Evolutionary conservation across 306 rosid genomes (phyloP).

Genomic region (Hippophae gyantsensis): DNA sequence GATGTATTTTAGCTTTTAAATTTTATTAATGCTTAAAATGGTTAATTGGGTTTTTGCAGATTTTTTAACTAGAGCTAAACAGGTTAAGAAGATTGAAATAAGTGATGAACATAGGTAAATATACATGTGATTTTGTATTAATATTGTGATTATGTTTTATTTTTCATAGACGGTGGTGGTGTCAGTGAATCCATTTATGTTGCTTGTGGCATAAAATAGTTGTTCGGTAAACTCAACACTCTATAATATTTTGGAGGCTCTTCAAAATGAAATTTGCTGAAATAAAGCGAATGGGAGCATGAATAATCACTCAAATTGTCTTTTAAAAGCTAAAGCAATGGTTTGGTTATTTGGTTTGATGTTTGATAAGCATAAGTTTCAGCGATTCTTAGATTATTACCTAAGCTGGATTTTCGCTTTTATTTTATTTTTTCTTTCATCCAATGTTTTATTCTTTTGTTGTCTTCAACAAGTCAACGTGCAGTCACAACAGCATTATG

Average conservation of each 20-base stretch:
- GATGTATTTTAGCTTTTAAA: background rate
- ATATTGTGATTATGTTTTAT: background rate
- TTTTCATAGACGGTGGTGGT: background rate
- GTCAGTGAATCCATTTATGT: background rate
- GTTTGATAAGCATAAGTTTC: background rate
- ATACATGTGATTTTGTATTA: background rate
- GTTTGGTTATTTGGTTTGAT: too few relatives aligned
- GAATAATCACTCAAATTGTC: too few relatives aligned
- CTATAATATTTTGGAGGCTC: too few relatives aligned
- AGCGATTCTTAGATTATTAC: background rate
- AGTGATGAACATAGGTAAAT: constrained; percentile 67
- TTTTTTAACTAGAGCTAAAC: constrained; percentile 76
- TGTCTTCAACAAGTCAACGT: constrained; percentile 43
- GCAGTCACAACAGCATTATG: constrained; percentile 92
- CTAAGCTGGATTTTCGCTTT: background rate
- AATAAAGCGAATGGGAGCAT: too few relatives aligned
- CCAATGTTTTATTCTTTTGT: background rate
- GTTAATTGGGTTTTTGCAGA: constrained; percentile 23
- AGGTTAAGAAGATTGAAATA: constrained; percentile 41
- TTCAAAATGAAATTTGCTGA: too few relatives aligned
- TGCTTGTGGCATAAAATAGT: background rate
- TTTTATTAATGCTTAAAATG: background rate
- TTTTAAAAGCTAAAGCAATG: too few relatives aligned
- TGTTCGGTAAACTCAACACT: too few relatives aligned
- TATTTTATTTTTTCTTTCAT: background rate